These are phyloP conservation scores for Amauroascus niger DNA, from an alignment of 2,329 filamentous ascomycete genomes.

Conservation along the genomic window DNA sequence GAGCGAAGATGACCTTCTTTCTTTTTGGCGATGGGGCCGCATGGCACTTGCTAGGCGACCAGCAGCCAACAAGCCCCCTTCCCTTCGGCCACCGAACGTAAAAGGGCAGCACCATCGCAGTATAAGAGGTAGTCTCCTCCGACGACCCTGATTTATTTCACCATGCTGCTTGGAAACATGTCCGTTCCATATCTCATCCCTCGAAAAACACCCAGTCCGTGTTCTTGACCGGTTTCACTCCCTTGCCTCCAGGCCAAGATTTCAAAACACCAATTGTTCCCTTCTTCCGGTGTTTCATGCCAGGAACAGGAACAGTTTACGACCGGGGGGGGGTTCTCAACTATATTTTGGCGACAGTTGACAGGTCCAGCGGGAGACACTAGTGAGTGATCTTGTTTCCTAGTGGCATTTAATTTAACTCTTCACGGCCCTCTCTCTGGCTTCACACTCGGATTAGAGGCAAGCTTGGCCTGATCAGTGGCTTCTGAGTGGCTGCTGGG, in stretches of 20 bases:
- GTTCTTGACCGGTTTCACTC: not conserved
- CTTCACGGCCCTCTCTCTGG: not conserved
- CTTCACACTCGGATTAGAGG: not conserved
- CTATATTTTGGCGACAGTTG: not conserved
- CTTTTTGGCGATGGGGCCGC: too few relatives aligned
- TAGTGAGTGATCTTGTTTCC: not conserved
- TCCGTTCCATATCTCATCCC: too few relatives aligned
- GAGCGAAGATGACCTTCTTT: not conserved
- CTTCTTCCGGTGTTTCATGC: constrained; percentile 2
- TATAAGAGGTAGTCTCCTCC: not conserved
- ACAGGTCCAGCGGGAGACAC: not conserved
- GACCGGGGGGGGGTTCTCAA: not conserved
- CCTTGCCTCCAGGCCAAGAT: not conserved
- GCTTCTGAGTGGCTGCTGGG: not conserved
- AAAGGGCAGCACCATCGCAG: too few relatives aligned
- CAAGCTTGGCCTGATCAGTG: not conserved
- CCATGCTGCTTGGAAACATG: too few relatives aligned
- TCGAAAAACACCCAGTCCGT: not conserved
- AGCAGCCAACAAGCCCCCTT: too few relatives aligned
- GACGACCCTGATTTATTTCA: too few relatives aligned
- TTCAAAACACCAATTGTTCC: not conserved
- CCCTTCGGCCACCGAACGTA: not conserved
- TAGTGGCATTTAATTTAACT: constrained; percentile 1
- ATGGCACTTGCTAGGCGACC: too few relatives aligned
- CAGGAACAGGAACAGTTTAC: too few relatives aligned